Base-by-base conservation (phyloP, 805 yeast species). In the Saturnispora besseyi region DNA sequence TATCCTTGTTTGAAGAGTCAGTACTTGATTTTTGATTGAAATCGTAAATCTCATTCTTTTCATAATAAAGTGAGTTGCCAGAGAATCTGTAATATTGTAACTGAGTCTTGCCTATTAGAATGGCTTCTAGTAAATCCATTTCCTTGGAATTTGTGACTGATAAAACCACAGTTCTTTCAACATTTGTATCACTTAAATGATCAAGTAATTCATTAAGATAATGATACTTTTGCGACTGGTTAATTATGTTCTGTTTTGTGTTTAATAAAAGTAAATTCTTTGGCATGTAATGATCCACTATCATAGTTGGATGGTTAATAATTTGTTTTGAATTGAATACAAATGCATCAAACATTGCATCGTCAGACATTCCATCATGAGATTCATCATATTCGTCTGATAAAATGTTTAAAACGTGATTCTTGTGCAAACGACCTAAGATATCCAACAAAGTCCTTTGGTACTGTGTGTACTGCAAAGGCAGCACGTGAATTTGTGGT, bases 221-320 rank as follows among this genome's bases (percentile, higher is more conserved):
- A 52, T 66, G 67, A 51, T 82, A 78, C 57, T 84, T 84, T 29
- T 82, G 85, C 21, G 86, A 77, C 9, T 81, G 69, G 40, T 65
- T 64, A 40, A 72, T 65, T 45, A 84, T 65, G 44, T 75, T 63
- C 48, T 77, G 80, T 51, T 77, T 82, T 1, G 84, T 71, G 55
- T 82, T 86, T 81, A 80, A 77, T 36, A 83, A 66, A 13, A 86
- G 61, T 54, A 84, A 66, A 50, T 81, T 82, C 55, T 79, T 79
- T 7, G 93, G 89, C 62, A 84, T 80, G 57, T 79, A 86, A 62
- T 86, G 93, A 55, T 84, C 86, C 30, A 85, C 90, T 41, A 86
- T 62, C 37, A 86, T 65, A 40, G 83, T 78, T 2, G 91, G 87
- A 63, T 86, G 90, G 57, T 76, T 79, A 3, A 76, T 68, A 0